Percentiles rank a stretch among this genome's conserved stretches.
Evolutionary conservation across 331 rosid species (phyloP).

Genomic region (Quercus lobata): DNA sequence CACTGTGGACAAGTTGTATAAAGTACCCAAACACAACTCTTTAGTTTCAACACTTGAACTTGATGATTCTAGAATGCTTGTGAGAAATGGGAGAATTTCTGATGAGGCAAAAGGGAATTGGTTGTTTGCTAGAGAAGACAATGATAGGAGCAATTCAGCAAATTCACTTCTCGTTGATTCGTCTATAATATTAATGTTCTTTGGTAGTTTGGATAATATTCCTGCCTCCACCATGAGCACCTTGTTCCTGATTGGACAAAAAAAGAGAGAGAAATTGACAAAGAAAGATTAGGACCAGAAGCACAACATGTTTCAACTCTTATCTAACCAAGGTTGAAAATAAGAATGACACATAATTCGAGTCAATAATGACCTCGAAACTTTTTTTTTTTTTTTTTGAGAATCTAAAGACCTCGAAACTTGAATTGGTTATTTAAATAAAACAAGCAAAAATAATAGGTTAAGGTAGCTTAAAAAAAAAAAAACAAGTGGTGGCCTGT

Average conservation of each 20-base stretch:
- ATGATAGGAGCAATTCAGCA: slow-evolving; percentile 54
- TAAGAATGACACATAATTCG: neutral
- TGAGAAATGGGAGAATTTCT: slow-evolving; percentile 51
- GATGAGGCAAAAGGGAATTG: slow-evolving; percentile 51
- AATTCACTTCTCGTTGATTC: slow-evolving; percentile 50
- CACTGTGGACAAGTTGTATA: slow-evolving; percentile 63
- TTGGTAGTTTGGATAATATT: slow-evolving; percentile 66
- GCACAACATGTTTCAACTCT: slow-evolving; percentile 23
- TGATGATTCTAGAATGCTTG: slow-evolving; percentile 39
- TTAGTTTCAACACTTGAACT: slow-evolving; percentile 45
- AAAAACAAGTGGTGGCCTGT: neutral
- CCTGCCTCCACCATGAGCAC: slow-evolving; percentile 86
- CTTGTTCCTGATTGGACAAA: slow-evolving; percentile 62
- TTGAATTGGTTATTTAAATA: too few species aligned
- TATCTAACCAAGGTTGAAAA: slow-evolving; percentile 42
- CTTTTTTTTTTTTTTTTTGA: too few species aligned
- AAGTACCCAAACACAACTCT: slow-evolving; percentile 52
- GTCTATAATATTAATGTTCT: slow-evolving; percentile 44
- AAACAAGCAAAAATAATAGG: too few species aligned
- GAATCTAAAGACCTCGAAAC: neutral
- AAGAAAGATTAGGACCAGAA: slow-evolving; percentile 12
- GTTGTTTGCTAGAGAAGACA: slow-evolving; percentile 69
- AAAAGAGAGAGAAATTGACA: neutral
- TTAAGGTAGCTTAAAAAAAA: too few species aligned
- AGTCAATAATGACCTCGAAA: slow-evolving; percentile 3